Base-by-base conservation (phyloP, 371 early-diverging fungal species). In the Zychaea mexicana region DNA sequence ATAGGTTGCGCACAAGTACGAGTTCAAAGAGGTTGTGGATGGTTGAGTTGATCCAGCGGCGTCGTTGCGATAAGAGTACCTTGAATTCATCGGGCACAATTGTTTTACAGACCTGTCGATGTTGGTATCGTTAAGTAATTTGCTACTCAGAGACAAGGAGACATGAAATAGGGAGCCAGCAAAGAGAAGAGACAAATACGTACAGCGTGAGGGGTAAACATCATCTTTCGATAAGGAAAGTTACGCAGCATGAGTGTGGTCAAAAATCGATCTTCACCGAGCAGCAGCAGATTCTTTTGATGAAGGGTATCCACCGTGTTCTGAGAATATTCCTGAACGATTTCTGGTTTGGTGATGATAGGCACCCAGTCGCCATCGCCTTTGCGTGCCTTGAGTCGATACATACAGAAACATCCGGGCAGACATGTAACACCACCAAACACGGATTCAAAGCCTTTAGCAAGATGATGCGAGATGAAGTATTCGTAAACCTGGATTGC, bases 371-470 rank as follows among this genome's bases (percentile, higher is more conserved):
- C 88, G 63, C 71, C 86, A 61, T 77, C 84, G 36, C 84, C 88
- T 60, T 87, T 91, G 46, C 75, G 77, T 0, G 86, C 83, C 60
- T 83, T 88, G 60, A 97, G 86, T 31, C 96, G 85, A 77, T 96
- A 96, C 91, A 92, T 94, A 73, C 94, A 90, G 82, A 96, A 96
- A 70, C 96, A 96, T 39, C 98, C 96, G 12, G 96, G 97, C 26
- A 98, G 78, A 82, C 98, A 98, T 21, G 96, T 98, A 13, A 98
- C 97, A 84, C 95, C 95, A 70, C 97, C 98, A 87, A 97, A 98
- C 36, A 97, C 89, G 5, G 90, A 88, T 77, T 98, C 97, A 78
- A 98, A 97, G 0, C 92, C 91, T 77, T 97, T 97, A 49, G 88
- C 89, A 31, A 96, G 79, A 71, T 98, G 96, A 76, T 98, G 98